A percentile compares a stretch with the other conserved stretches of the same genome.
Conservation (phyloP, 2,329 filamentous ascomycete species). For the Zalaria sp. region DNA sequence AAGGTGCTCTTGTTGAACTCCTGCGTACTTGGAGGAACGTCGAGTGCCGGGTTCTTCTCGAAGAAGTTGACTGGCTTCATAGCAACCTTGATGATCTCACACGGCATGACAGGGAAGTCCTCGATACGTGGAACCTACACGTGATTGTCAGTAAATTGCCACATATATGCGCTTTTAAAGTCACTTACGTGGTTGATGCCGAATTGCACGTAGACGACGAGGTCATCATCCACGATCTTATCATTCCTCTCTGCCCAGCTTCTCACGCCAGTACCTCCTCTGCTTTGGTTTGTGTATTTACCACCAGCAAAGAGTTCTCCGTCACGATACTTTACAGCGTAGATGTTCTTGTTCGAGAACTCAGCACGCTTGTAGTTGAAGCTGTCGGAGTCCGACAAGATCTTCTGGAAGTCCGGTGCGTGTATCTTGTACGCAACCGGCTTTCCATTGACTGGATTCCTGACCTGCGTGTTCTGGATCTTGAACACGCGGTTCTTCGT, state of each 20-base stretch:
- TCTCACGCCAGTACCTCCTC: slow-evolving; percentile 33
- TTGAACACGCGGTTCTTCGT: slow-evolving; percentile 33
- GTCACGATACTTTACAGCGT: slow-evolving; percentile 43
- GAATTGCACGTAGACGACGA: slow-evolving; percentile 44
- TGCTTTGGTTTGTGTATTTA: slow-evolving; percentile 46
- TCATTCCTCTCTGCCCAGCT: slow-evolving; percentile 38
- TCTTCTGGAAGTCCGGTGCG: slow-evolving; percentile 35
- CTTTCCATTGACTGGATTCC: slow-evolving; percentile 33
- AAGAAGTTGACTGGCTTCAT: slow-evolving; percentile 48
- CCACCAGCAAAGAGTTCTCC: slow-evolving; percentile 47
- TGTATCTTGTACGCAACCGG: slow-evolving; percentile 37
- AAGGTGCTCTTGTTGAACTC: slow-evolving; percentile 28
- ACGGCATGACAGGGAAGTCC: slow-evolving; percentile 47
- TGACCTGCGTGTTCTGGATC: slow-evolving; percentile 30
- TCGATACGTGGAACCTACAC: slow-evolving; percentile 25
- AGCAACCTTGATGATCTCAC: slow-evolving; percentile 42
- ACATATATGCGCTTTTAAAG: not conserved
- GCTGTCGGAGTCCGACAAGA: slow-evolving; percentile 37
- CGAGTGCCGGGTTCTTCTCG: slow-evolving; percentile 42
- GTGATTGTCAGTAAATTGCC: not conserved
- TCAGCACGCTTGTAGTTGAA: slow-evolving; percentile 44
- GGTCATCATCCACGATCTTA: slow-evolving; percentile 39
- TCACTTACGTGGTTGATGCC: slow-evolving; percentile 37
- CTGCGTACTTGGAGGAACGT: slow-evolving; percentile 41
- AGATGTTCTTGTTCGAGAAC: slow-evolving; percentile 45